Conservation (phyloP, 2,329 filamentous ascomycete genomes). For the Chaetomiaceae sp. region DNA sequence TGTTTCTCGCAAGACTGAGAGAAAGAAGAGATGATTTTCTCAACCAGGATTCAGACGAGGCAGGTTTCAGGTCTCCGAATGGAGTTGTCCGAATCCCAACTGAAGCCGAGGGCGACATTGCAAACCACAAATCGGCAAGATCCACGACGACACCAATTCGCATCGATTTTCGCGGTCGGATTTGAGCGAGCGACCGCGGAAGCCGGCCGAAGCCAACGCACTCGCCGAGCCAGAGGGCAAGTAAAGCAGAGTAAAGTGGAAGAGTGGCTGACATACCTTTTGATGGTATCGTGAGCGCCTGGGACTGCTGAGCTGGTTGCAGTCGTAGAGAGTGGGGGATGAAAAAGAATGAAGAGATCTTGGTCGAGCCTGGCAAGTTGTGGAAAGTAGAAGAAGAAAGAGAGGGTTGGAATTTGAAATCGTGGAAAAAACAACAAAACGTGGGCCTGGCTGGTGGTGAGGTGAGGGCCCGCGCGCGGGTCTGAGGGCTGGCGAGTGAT, state of each 20-base stretch:
- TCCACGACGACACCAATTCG: neutral
- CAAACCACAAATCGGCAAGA: neutral
- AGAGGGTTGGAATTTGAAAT: neutral
- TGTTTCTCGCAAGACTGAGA: neutral
- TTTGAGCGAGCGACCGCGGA: neutral
- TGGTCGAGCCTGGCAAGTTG: constrained; percentile 1
- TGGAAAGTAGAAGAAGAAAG: neutral
- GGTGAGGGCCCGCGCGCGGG: constrained; percentile 7
- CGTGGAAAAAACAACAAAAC: constrained; percentile 3
- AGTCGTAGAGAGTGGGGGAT: neutral
- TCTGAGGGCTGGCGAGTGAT: neutral
- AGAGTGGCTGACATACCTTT: constrained; percentile 3
- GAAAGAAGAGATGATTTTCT: constrained; percentile 3
- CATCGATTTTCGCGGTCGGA: neutral
- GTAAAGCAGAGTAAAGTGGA: neutral
- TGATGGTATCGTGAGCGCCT: neutral
- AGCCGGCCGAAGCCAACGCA: neutral
- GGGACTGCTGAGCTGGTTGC: neutral
- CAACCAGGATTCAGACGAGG: constrained; percentile 1
- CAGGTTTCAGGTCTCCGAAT: neutral
- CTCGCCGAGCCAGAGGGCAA: neutral
- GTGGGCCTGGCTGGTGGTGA: neutral
- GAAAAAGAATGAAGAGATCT: neutral
- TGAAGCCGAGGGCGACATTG: neutral
- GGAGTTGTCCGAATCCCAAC: neutral